Evolutionary conservation across 148 eudicot species (phyloP), one percentile per base, ranked within the genome.

Genomic region (Diospyros lotus): DNA sequence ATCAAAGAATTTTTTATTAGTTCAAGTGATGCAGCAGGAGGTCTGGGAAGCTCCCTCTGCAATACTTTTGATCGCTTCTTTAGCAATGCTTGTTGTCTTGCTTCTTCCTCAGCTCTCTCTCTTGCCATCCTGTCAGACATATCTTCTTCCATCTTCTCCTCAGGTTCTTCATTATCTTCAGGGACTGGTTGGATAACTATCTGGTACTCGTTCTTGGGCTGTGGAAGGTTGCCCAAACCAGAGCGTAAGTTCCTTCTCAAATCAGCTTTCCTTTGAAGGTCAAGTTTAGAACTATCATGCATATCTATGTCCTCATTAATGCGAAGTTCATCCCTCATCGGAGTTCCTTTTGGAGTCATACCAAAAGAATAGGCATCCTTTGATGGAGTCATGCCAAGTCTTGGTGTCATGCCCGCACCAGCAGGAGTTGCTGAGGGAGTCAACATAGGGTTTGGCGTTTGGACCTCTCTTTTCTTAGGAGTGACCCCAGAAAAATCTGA

Each of bases 401-500:
- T 89, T 64, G 98, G 97, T 75, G 98, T 91, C 77, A 88, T 83
- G 48, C 89, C 86, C 40, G 77, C 65, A 48, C 81, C 91, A 78
- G 91, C 98, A 62, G 98, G 99, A 77, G 98, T 94, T 66, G 88
- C 84, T 60, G 86, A 76, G 64, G 98, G 98, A 58, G 97, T 93
- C 82, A 91, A 81, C 83, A 94, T 87, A 0, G 89, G 96, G 77
- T 96, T 96, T 69, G 99, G 98, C 9, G 98, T 93, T 68, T 86
- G 94, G 82, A 96, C 83, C 82, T 96, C 98, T 83, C 79, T 91
- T 80, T 79, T 89, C 92, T 83, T 91, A 6, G 99, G 99, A 74
- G 99, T 95, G 44, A 95, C 99, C 72, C 99, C 99, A n/a, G 99
- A 90, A 87, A 95, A 95, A 80, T 95, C 99, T 0, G 99, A 95